phyloP scores from a whole-genome alignment of 2,329 filamentous ascomycete species.

The Cladosporium sp. region DNA sequence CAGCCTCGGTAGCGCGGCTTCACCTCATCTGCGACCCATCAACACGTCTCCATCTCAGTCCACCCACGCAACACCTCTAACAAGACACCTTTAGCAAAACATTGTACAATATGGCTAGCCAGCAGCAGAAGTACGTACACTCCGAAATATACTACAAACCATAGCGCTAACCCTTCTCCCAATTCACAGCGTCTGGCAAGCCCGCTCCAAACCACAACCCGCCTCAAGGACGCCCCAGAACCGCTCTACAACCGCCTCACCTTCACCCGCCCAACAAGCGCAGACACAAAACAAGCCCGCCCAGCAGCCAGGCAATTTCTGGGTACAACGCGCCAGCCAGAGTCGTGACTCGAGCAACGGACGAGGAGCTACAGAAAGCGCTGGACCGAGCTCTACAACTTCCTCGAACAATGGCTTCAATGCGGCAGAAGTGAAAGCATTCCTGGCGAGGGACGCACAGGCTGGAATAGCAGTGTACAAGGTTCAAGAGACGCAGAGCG shows the following conservation, averaged over 20 bases:
- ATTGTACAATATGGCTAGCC: conserved; percentile 1
- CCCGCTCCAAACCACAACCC: conserved; percentile 11
- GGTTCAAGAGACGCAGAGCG: conserved; percentile 7
- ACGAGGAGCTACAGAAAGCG: conserved; percentile 5
- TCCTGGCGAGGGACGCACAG: conserved; percentile 36
- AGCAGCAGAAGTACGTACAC: background rate
- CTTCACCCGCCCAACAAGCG: conserved; percentile 8
- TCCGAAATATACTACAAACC: background rate
- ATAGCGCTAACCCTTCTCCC: background rate
- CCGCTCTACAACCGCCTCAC: conserved; percentile 27
- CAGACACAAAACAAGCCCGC: conserved; percentile 15
- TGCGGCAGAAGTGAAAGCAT: conserved; percentile 39
- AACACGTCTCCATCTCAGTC: background rate
- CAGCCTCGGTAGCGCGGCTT: conserved; percentile 1
- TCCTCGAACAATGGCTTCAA: conserved; percentile 37
- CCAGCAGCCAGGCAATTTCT: conserved; percentile 22
- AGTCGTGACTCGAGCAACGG: conserved; percentile 18
- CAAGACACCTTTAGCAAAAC: background rate
- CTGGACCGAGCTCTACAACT: background rate
- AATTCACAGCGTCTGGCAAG: conserved; percentile 5
- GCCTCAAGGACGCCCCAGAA: conserved; percentile 27
- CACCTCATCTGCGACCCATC: background rate
- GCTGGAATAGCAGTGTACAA: conserved; percentile 26
- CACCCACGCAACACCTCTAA: background rate
- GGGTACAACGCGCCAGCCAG: conserved; percentile 19